A percentile compares a stretch with the other conserved stretches of the same genome.
Conservation (phyloP, 345 rosid genomes). For the Balakata baccata region DNA sequence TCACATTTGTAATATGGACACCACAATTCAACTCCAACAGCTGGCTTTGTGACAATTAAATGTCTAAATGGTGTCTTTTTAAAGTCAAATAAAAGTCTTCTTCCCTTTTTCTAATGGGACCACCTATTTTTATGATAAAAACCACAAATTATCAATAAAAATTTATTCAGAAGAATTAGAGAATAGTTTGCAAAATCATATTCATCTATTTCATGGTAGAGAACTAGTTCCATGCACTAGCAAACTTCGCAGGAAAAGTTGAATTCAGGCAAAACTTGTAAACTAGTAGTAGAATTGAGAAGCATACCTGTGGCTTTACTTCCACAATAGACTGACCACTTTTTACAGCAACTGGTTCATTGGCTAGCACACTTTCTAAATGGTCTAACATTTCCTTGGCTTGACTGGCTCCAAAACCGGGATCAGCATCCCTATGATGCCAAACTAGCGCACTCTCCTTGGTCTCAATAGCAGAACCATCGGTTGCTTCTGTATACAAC, state of each 20-base stretch:
- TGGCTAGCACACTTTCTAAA: slow-evolving; percentile 70
- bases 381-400: slow-evolving; percentile 79
- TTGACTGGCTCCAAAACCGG: slow-evolving; percentile 68
- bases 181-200: neutral
- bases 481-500: slow-evolving; percentile 67
- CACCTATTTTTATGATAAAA: neutral
- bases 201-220: neutral
- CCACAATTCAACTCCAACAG: neutral
- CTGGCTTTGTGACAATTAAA: neutral
- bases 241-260: neutral
- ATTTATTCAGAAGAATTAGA: too few species aligned
- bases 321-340: slow-evolving; percentile 71
- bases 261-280: neutral
- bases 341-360: slow-evolving; percentile 69
- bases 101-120: neutral
- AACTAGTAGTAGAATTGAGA: neutral
- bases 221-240: neutral
- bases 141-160: neutral
- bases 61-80: neutral
- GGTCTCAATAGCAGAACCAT: slow-evolving; percentile 61
- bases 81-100: neutral
- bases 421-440: slow-evolving; percentile 77
- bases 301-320: slow-evolving; percentile 70
- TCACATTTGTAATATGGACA: neutral
- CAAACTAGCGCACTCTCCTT: slow-evolving; percentile 77